These are phyloP conservation scores for Tricholoma terreum DNA, from an alignment of 768 basidiomycete genomes.

Conservation along the genomic window DNA sequence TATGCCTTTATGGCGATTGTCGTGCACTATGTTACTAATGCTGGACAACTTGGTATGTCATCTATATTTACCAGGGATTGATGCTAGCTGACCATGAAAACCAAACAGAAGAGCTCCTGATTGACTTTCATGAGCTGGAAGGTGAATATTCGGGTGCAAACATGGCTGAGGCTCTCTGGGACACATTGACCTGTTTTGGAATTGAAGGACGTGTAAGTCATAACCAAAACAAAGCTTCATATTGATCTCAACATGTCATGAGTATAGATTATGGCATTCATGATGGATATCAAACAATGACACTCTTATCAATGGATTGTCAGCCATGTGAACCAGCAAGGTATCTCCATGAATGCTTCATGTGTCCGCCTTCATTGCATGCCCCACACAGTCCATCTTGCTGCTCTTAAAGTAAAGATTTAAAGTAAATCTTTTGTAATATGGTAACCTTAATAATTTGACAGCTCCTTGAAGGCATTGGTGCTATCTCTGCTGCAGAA, in stretches of 20 bases:
- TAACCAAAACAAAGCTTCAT: no score
- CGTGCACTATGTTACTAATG: conserved; percentile 18
- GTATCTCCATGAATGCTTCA: no score
- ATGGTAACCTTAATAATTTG: background rate
- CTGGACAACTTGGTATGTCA: conserved; percentile 13
- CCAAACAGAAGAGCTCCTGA: conserved; percentile 31
- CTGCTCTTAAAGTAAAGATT: no score
- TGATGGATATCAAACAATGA: no score
- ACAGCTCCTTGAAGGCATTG: conserved; percentile 3
- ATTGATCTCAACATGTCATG: no score
- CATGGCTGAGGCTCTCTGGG: conserved; percentile 32
- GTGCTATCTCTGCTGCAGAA: background rate
- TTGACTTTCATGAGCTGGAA: conserved; percentile 32
- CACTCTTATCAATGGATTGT: no score
- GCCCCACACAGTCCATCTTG: conserved; percentile 25
- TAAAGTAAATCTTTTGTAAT: background rate
- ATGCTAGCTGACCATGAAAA: no score
- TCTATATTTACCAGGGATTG: background rate
- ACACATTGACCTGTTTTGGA: conserved; percentile 20
- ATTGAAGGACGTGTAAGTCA: background rate
- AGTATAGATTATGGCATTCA: no score
- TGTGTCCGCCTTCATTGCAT: no score
- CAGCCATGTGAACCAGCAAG: no score
- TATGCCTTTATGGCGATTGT: conserved; percentile 24
- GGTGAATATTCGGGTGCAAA: conserved; percentile 32